These are phyloP conservation scores for Mentha longifolia DNA, from an alignment of 257 asterid genomes.

Conservation along the genomic window DNA sequence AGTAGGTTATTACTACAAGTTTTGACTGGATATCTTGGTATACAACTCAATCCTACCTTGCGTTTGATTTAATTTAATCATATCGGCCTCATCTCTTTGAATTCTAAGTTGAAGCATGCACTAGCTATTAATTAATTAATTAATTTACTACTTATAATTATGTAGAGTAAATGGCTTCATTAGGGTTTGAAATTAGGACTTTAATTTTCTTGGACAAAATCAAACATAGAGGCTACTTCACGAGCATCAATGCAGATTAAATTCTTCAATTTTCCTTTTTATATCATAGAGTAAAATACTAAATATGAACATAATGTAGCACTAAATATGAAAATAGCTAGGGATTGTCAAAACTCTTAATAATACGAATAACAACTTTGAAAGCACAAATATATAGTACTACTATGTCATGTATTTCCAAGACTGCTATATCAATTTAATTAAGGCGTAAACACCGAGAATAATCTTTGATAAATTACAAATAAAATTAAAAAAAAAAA, in stretches of 20 bases:
- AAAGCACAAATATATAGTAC: background rate
- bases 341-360: background rate
- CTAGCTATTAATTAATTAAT: no score
- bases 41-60: conserved; percentile 25
- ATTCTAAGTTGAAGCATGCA: conserved; percentile 3
- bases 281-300: no score
- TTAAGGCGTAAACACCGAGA: background rate
- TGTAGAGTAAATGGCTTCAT: no score
- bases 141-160: no score
- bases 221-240: no score
- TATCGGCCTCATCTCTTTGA: conserved; percentile 8
- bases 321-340: conserved; percentile 7
- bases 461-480: no score
- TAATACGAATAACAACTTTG: background rate
- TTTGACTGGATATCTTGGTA: conserved; percentile 3
- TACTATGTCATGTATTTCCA: background rate
- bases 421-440: background rate
- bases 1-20: background rate
- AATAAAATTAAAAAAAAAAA: no score
- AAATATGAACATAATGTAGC: background rate
- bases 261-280: no score
- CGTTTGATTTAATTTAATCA: background rate
- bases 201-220: no score
- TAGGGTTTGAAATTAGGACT: no score
- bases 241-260: no score